Evolutionary conservation across 2,329 filamentous ascomycete genomes (phyloP).

Genomic region (Cladosporium sp.): DNA sequence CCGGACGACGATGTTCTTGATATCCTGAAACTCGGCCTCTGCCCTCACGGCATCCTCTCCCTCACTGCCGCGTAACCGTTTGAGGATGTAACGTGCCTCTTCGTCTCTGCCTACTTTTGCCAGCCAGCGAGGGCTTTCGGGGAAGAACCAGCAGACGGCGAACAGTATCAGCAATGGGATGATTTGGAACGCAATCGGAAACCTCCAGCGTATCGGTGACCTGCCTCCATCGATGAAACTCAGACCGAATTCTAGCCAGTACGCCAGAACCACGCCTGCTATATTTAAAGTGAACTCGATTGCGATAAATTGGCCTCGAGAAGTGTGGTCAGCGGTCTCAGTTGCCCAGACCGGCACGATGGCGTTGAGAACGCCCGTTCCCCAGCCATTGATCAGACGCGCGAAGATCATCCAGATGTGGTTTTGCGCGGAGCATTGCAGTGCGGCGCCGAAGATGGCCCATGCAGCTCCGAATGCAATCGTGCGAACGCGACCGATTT

Average conservation of each 20-base stretch:
- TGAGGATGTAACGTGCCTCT: slow-evolving; percentile 59
- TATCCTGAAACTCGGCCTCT: slow-evolving; percentile 62
- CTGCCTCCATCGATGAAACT: slow-evolving; percentile 8
- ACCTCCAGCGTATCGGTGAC: slow-evolving; percentile 52
- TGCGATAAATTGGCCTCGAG: slow-evolving; percentile 51
- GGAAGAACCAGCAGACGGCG: slow-evolving; percentile 55
- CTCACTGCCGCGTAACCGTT: slow-evolving; percentile 53
- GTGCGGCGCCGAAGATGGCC: slow-evolving; percentile 46
- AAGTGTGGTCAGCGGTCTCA: slow-evolving; percentile 62
- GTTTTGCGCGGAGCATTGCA: slow-evolving; percentile 63
- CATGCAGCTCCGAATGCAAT: slow-evolving; percentile 52
- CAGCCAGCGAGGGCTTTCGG: slow-evolving; percentile 62
- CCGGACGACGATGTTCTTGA: slow-evolving; percentile 55
- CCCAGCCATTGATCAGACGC: slow-evolving; percentile 38
- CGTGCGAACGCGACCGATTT: slow-evolving; percentile 55
- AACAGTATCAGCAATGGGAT: slow-evolving; percentile 54
- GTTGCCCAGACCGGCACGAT: slow-evolving; percentile 68
- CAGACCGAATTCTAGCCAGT: slow-evolving; percentile 11
- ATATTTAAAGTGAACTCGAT: slow-evolving; percentile 71
- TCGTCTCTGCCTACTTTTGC: slow-evolving; percentile 59
- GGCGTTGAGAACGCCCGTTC: slow-evolving; percentile 63
- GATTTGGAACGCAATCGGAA: slow-evolving; percentile 64
- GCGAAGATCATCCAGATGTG: slow-evolving; percentile 55
- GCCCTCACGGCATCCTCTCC: slow-evolving; percentile 34
- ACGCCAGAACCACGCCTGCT: slow-evolving; percentile 49